Conservation (phyloP, 768 basidiomycete genomes). For the Ramaria sp. region DNA sequence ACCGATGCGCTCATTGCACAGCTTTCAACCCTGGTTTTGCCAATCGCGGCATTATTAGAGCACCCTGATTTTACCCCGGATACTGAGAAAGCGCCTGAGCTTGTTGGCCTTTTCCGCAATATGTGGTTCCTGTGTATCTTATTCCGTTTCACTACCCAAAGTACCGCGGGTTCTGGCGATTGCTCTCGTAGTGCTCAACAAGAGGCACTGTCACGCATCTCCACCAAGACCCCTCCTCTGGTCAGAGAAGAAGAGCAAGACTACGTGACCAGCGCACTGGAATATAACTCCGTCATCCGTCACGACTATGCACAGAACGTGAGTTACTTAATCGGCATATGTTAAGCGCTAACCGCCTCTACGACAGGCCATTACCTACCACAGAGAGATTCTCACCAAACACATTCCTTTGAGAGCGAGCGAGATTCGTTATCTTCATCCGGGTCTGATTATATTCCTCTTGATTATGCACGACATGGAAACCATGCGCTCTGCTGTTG, state of each 20-base stretch:
- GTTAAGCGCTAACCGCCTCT: not conserved
- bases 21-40: conserved; percentile 77
- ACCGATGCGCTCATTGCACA: conserved; percentile 80
- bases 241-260: conserved; percentile 78
- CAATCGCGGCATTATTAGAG: conserved; percentile 78
- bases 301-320: conserved; percentile 77
- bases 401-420: conserved; percentile 54
- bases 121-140: conserved; percentile 91
- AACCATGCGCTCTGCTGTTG: conserved; percentile 69
- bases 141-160: conserved; percentile 59
- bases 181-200: conserved; percentile 27
- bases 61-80: conserved; percentile 62
- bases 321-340: conserved; percentile 15
- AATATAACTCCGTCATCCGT: conserved; percentile 85
- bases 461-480: conserved; percentile 84
- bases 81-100: conserved; percentile 38
- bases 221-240: conserved; percentile 75
- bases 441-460: conserved; percentile 80
- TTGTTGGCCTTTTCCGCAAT: conserved; percentile 77
- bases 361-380: conserved; percentile 54
- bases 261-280: conserved; percentile 76
- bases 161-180: conserved; percentile 37
- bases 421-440: conserved; percentile 64
- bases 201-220: conserved; percentile 72
- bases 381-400: conserved; percentile 52